Evolutionary conservation across 352 stramenopile genomes (phyloP).

Genomic region (Pythium sp.): DNA sequence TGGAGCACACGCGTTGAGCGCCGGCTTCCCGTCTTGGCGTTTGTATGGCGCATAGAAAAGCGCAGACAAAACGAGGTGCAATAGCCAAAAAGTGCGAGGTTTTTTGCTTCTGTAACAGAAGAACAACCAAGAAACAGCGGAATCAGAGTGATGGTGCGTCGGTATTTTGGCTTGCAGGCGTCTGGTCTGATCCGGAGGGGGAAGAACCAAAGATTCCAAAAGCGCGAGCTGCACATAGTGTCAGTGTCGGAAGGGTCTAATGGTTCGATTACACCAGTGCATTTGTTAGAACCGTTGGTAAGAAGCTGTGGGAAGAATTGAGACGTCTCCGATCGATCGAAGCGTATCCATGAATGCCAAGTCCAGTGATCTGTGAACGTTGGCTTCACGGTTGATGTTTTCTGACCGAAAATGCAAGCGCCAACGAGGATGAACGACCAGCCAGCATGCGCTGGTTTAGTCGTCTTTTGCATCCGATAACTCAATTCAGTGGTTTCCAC

Average conservation of each 20-base stretch:
- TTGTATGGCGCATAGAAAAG: constrained; percentile 40
- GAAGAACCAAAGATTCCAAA: background rate
- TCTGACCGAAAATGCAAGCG: background rate
- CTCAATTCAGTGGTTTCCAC: background rate
- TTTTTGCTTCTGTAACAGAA: constrained; percentile 22
- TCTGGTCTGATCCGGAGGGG: background rate
- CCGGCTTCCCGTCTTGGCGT: background rate
- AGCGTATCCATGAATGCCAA: too few relatives aligned
- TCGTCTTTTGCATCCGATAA: background rate
- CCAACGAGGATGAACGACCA: background rate
- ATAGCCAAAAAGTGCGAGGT: constrained; percentile 11
- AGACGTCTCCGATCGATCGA: too few relatives aligned
- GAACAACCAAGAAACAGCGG: background rate
- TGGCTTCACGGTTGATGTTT: background rate
- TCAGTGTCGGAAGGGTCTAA: background rate
- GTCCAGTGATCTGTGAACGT: too few relatives aligned
- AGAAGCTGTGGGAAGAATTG: too few relatives aligned
- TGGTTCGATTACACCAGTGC: background rate
- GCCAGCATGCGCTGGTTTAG: background rate
- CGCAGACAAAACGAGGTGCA: constrained; percentile 37
- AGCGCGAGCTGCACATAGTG: background rate
- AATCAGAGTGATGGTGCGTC: constrained; percentile 4
- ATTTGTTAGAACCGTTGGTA: too few relatives aligned
- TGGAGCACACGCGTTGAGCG: constrained; percentile 47
- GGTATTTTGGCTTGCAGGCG: background rate